A percentile compares a stretch with the other conserved stretches of the same genome.
Conservation (phyloP, 768 basidiomycete species). For the Favolaschia claudopus region DNA sequence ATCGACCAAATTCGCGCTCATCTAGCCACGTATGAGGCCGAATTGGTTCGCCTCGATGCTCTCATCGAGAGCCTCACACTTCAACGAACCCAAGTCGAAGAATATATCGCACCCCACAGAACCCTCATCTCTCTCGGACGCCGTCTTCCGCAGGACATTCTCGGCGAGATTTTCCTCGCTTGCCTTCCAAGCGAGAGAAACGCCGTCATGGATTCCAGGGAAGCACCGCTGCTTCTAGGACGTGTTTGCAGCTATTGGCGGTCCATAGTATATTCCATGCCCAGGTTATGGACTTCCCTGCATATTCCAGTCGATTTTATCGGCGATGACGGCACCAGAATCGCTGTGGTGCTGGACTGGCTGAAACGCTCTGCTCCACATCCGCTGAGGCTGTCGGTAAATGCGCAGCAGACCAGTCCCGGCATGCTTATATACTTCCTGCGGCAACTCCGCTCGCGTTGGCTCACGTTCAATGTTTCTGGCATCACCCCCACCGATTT, state of each 20-base stretch:
- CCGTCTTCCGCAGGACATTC: not conserved
- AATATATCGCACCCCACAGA: not conserved
- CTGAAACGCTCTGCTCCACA: too few species aligned
- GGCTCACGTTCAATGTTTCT: too few species aligned
- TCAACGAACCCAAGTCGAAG: not conserved
- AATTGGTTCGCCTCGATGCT: not conserved
- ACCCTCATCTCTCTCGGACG: conserved; percentile 4
- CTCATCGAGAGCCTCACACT: not conserved
- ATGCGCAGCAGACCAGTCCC: too few species aligned
- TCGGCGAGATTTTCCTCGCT: conserved; percentile 9
- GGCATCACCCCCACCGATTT: too few species aligned
- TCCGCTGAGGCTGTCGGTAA: too few species aligned
- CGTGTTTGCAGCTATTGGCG: conserved; percentile 41
- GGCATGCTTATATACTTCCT: too few species aligned
- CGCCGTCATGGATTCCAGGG: conserved; percentile 17
- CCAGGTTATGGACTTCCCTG: conserved; percentile 33
- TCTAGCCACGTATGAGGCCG: too few species aligned
- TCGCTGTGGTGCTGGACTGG: too few species aligned
- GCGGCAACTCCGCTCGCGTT: too few species aligned
- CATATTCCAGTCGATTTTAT: too few species aligned
- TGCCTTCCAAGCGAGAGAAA: conserved; percentile 17
- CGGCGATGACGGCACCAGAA: too few species aligned
- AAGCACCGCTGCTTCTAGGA: conserved; percentile 35
- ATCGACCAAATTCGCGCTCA: too few species aligned
- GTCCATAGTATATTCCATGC: conserved; percentile 30